Percentiles rank a stretch among this genome's conserved stretches.
Evolutionary conservation across 139 green algal species (phyloP).

Genomic region (Chloropicon primus): DNA sequence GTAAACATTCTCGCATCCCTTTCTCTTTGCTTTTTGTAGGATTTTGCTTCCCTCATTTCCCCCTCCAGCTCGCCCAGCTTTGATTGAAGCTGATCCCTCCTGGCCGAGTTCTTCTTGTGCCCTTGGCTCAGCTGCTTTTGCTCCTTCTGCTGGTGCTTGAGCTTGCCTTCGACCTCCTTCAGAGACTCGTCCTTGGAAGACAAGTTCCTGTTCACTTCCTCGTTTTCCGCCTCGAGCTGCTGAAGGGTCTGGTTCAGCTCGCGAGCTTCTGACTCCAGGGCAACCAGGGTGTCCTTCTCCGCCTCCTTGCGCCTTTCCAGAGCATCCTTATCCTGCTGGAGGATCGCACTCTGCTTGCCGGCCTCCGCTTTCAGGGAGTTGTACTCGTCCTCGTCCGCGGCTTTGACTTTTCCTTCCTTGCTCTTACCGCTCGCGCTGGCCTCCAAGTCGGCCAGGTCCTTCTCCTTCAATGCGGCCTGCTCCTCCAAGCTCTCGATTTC

Average conservation of each 20-base stretch:
- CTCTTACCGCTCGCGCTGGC: not conserved
- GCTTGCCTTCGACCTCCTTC: conserved; percentile 15
- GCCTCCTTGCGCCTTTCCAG: conserved; percentile 8
- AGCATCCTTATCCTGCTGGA: conserved; percentile 15
- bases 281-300: not conserved
- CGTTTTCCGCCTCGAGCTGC: conserved; percentile 6
- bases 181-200: conserved; percentile 6
- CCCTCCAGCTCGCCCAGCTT: conserved; percentile 48
- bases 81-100: conserved; percentile 26
- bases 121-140: conserved; percentile 15
- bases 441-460: conserved; percentile 10
- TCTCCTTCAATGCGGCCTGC: conserved; percentile 10
- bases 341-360: not conserved
- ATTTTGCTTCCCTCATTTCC: conserved; percentile 47
- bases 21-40: conserved; percentile 47
- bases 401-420: not conserved
- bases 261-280: not conserved
- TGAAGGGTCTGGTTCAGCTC: conserved; percentile 8
- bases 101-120: not conserved
- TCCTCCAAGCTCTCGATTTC: not conserved
- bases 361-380: conserved; percentile 4
- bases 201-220: conserved; percentile 1
- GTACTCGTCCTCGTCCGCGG: conserved; percentile 14
- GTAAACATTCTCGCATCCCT: conserved; percentile 39
- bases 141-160: conserved; percentile 21